Conservation (phyloP, 805 yeast species). For the Yarrowia sp. region DNA sequence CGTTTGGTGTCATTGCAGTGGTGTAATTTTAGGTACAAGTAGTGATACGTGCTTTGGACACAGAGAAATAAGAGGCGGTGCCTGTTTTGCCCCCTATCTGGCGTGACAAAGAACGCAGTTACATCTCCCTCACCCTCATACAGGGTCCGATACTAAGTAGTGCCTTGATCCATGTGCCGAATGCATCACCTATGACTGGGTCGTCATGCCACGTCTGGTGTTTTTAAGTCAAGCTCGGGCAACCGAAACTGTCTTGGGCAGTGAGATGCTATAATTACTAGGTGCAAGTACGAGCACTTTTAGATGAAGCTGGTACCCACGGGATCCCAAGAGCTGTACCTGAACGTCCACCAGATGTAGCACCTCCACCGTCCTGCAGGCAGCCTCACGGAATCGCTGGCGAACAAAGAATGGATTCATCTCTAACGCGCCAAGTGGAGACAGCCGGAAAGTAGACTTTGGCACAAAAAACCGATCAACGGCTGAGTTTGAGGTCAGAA, state of each 20-base stretch:
- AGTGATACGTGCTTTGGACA: neutral
- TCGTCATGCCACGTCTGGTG: conserved; percentile 13
- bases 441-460: conserved; percentile 2
- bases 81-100: no score
- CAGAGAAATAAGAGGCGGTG: no score
- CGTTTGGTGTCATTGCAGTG: no score
- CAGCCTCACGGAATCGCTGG: no score
- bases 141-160: conserved; percentile 8
- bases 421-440: conserved; percentile 2
- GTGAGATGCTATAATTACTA: no score
- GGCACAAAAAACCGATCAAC: conserved; percentile 1
- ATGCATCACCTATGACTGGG: neutral
- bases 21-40: neutral
- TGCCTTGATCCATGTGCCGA: conserved; percentile 17
- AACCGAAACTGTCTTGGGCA: neutral
- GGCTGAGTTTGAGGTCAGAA: conserved; percentile 18
- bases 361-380: no score
- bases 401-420: neutral
- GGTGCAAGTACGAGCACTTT: no score
- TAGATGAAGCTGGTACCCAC: no score
- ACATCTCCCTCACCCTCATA: neutral
- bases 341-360: no score
- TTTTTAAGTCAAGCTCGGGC: conserved; percentile 18
- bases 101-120: no score
- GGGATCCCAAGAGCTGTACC: no score